Evolutionary conservation across 768 basidiomycete species (phyloP).

Genomic region (Mycena kentingensis): DNA sequence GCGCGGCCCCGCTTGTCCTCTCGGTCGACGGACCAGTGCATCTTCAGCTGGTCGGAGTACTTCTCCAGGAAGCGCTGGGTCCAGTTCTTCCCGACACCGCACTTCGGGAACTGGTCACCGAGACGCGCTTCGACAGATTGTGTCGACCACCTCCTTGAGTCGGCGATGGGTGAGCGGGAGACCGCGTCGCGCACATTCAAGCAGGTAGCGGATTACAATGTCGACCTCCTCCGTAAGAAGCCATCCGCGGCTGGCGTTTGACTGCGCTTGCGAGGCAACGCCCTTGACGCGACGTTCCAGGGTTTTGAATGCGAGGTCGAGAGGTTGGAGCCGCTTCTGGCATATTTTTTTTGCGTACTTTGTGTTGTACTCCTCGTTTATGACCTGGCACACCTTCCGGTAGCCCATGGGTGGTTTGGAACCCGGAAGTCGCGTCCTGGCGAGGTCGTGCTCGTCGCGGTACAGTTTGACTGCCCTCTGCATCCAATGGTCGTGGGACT

Average conservation of each 20-base stretch:
- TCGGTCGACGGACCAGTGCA: constrained; percentile 26
- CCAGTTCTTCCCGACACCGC: constrained; percentile 29
- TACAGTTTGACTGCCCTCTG: background rate
- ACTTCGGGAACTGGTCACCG: constrained; percentile 15
- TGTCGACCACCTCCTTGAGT: background rate
- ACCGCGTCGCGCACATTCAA: background rate
- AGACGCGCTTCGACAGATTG: constrained; percentile 19
- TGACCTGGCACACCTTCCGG: background rate
- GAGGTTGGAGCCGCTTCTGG: background rate
- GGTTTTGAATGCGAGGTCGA: background rate
- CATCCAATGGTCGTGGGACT: background rate
- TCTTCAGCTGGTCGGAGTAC: constrained; percentile 18
- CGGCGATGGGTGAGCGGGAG: background rate
- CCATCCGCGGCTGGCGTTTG: background rate
- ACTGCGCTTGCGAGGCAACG: background rate
- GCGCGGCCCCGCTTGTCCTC: constrained; percentile 27
- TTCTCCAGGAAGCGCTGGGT: constrained; percentile 27
- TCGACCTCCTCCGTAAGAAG: background rate
- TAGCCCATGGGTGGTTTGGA: background rate
- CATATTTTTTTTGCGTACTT: background rate
- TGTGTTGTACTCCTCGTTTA: background rate
- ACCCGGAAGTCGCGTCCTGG: background rate
- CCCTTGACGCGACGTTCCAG: background rate
- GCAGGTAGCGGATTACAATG: background rate
- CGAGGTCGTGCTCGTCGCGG: background rate